phyloP scores from a whole-genome alignment of 106 monocot genomes.

The Posidonia australis region DNA sequence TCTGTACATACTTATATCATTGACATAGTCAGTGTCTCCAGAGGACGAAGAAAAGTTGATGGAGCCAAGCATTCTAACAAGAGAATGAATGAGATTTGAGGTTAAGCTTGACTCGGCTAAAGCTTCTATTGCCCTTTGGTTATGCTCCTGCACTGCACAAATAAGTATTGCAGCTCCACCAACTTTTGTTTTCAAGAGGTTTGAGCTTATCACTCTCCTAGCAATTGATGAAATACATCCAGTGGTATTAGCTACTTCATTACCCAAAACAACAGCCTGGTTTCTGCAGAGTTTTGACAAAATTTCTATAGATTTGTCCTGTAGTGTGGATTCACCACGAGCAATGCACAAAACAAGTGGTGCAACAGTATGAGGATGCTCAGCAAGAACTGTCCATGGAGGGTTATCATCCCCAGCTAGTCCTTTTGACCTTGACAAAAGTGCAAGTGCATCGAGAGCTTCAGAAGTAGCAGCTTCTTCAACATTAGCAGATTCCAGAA shows the following conservation, averaged over 20 bases:
- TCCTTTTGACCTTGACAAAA: conserved; percentile 56
- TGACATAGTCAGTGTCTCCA: conserved; percentile 16
- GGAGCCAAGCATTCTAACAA: conserved; percentile 47
- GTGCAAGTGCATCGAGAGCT: conserved; percentile 76
- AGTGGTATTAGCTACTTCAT: conserved; percentile 35
- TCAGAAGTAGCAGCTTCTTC: conserved; percentile 67
- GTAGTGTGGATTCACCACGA: conserved; percentile 40
- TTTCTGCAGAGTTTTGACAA: conserved; percentile 67
- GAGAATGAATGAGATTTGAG: conserved; percentile 58
- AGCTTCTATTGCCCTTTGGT: conserved; percentile 42
- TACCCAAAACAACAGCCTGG: conserved; percentile 54
- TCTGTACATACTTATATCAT: conserved; percentile 53
- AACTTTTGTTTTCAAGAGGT: conserved; percentile 40
- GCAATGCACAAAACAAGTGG: conserved; percentile 73
- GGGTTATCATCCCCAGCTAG: conserved; percentile 24
- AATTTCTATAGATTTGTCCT: conserved; percentile 90
- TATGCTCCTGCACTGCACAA: conserved; percentile 62
- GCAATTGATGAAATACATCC: conserved; percentile 72
- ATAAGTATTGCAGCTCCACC: conserved; percentile 83
- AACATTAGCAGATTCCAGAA: conserved; percentile 58
- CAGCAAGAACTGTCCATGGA: conserved; percentile 55
- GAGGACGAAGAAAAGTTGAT: conserved; percentile 24
- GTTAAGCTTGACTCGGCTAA: conserved; percentile 50
- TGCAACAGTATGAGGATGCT: conserved; percentile 51
- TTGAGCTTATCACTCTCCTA: conserved; percentile 55